phyloP scores from a whole-genome alignment of 345 rosid species.

The Hibiscus syriacus region DNA sequence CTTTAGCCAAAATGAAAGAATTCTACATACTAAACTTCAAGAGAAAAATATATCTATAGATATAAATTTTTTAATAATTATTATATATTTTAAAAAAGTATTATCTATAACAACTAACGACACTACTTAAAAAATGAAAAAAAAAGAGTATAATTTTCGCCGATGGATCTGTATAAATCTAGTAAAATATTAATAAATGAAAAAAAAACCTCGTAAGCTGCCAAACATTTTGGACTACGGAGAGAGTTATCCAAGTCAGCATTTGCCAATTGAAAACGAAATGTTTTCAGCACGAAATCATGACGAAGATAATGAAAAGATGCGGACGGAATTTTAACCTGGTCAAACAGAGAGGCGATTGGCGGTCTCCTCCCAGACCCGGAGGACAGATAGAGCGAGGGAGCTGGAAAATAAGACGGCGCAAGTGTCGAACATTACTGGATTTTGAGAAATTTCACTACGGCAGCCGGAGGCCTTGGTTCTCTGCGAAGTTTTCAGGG shows the following conservation, averaged over 20 bases:
- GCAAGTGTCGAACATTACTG: constrained; percentile 44
- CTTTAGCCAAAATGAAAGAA: not conserved
- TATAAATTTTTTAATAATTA: no score
- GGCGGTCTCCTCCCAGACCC: constrained; percentile 57
- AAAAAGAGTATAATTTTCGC: not conserved
- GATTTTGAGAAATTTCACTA: constrained; percentile 34
- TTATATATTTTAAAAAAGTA: no score
- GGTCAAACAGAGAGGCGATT: constrained; percentile 52
- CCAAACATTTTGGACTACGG: not conserved
- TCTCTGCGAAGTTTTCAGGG: not conserved
- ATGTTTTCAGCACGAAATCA: not conserved
- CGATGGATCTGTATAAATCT: not conserved
- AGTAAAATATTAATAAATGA: not conserved
- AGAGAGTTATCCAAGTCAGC: not conserved
- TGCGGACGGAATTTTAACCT: constrained; percentile 24
- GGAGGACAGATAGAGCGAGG: constrained; percentile 44
- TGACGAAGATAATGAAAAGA: not conserved
- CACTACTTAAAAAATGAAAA: not conserved
- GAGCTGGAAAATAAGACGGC: constrained; percentile 34
- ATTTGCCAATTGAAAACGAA: not conserved
- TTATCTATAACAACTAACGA: no score
- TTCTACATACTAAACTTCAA: not conserved
- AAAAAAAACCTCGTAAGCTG: not conserved
- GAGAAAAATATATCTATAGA: no score
- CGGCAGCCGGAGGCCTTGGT: constrained; percentile 18